Percentiles rank a stretch among this genome's conserved stretches.
Evolutionary conservation across 805 yeast genomes (phyloP).

Genomic region (Teunomyces tritomae): DNA sequence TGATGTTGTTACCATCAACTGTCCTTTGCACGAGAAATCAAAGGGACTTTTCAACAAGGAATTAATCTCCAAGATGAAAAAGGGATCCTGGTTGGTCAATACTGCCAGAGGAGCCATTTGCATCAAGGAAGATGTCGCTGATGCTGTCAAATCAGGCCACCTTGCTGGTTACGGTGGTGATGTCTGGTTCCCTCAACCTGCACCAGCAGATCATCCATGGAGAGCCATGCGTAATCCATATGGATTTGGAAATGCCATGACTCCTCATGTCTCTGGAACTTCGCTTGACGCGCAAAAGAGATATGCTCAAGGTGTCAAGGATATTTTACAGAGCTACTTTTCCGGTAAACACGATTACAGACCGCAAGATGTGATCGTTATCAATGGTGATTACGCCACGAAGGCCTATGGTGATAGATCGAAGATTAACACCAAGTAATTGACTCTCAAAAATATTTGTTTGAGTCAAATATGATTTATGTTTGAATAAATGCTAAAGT

Average conservation of each 20-base stretch:
- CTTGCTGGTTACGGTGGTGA: constrained; percentile 82
- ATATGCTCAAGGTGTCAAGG: constrained; percentile 67
- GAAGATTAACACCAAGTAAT: constrained; percentile 1
- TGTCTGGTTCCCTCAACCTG: constrained; percentile 85
- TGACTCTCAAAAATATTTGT: too few relatives aligned
- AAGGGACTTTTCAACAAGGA: constrained; percentile 66
- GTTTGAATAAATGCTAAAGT: neutral
- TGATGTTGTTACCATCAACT: constrained; percentile 73
- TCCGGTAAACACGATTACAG: constrained; percentile 62
- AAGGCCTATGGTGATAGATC: constrained; percentile 60
- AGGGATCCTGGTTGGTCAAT: constrained; percentile 15
- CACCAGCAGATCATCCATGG: constrained; percentile 78
- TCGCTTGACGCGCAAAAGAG: constrained; percentile 77
- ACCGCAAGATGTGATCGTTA: constrained; percentile 72
- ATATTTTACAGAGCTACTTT: constrained; percentile 62
- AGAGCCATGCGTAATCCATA: constrained; percentile 60
- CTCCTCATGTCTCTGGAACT: constrained; percentile 79
- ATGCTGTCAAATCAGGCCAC: constrained; percentile 65
- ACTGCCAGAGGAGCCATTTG: constrained; percentile 62
- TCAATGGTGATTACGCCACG: constrained; percentile 70
- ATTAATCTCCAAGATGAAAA: constrained; percentile 47
- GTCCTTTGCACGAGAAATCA: constrained; percentile 73
- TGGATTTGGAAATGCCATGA: constrained; percentile 82
- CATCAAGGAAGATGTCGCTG: constrained; percentile 71
- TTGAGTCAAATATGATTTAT: constrained; percentile 1